These are phyloP conservation scores for Phylloporus sp. DNA, from an alignment of 768 basidiomycete species.

Conservation along the genomic window DNA sequence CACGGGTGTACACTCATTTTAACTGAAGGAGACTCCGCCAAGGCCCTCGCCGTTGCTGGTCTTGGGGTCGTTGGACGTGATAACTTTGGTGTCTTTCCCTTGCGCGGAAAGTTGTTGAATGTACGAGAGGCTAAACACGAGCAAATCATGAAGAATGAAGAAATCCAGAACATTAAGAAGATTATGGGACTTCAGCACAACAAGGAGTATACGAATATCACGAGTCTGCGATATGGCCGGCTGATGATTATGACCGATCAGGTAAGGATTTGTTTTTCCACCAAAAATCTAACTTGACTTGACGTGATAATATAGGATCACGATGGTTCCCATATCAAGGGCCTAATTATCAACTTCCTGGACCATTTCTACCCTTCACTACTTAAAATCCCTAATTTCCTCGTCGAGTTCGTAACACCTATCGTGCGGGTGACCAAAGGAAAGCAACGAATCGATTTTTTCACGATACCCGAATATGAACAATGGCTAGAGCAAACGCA, in stretches of 20 bases:
- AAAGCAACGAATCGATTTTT: conserved; percentile 79
- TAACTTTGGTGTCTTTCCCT: conserved; percentile 95
- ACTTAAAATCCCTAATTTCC: conserved; percentile 83
- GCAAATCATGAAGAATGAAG: conserved; percentile 97
- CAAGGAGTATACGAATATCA: conserved; percentile 72
- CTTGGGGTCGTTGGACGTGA: conserved; percentile 94
- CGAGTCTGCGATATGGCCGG: conserved; percentile 82
- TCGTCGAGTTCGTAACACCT: conserved; percentile 98
- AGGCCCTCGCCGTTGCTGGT: conserved; percentile 92
- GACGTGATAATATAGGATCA: conserved; percentile 67
- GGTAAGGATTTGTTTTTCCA: conserved; percentile 40
- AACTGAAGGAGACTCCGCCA: conserved; percentile 99
- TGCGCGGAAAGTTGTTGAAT: conserved; percentile 95
- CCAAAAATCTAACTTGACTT: neutral
- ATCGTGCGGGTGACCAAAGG: conserved; percentile 92
- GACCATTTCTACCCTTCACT: conserved; percentile 97
- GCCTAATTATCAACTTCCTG: conserved; percentile 96
- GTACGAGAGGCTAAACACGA: conserved; percentile 96
- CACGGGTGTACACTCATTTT: conserved; percentile 90
- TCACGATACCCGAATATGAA: conserved; percentile 96
- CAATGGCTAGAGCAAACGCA: conserved; percentile 81
- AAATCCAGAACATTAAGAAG: conserved; percentile 96
- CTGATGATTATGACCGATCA: conserved; percentile 99
- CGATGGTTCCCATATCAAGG: conserved; percentile 99
- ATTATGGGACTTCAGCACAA: conserved; percentile 96